Evolutionary conservation across 768 basidiomycete genomes (phyloP).

Genomic region (Xerocomellus chrysenteron): DNA sequence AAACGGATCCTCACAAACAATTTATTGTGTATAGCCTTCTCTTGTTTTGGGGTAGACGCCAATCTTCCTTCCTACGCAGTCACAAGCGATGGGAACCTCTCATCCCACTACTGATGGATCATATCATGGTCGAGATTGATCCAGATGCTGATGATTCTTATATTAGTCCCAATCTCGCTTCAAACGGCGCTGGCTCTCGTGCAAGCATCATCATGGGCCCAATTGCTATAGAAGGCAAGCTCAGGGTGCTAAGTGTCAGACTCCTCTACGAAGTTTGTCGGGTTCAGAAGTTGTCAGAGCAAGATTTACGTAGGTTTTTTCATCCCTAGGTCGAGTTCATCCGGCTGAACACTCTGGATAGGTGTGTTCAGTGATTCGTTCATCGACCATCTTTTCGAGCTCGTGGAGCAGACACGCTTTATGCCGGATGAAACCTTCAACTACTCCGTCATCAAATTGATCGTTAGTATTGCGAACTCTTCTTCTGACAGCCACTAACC

Average conservation of each 20-base stretch:
- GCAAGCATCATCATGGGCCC: constrained; percentile 41
- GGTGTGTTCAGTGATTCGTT: constrained; percentile 81
- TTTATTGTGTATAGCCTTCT: constrained; percentile 78
- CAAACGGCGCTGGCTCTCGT: constrained; percentile 26
- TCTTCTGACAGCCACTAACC: constrained; percentile 4
- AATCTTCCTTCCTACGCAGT: constrained; percentile 68
- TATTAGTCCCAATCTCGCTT: constrained; percentile 38
- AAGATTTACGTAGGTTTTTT: constrained; percentile 69
- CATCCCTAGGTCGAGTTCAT: background rate
- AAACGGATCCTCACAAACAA: constrained; percentile 81
- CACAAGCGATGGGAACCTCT: constrained; percentile 83
- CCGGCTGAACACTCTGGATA: constrained; percentile 30
- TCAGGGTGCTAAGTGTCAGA: constrained; percentile 67
- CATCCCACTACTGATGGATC: constrained; percentile 81
- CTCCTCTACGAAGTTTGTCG: constrained; percentile 92
- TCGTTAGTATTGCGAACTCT: constrained; percentile 51
- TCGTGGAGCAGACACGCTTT: constrained; percentile 88
- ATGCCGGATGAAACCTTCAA: constrained; percentile 92
- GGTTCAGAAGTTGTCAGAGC: constrained; percentile 76
- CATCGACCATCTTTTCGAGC: constrained; percentile 86
- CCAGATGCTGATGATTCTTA: constrained; percentile 66
- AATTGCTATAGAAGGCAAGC: constrained; percentile 81
- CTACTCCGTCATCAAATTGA: constrained; percentile 91
- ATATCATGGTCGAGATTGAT: constrained; percentile 80
- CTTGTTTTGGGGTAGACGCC: constrained; percentile 70